These are phyloP conservation scores for Sanghuangporus weigelae DNA, from an alignment of 1,284 basidiomycete genomes.

Conservation along the genomic window DNA sequence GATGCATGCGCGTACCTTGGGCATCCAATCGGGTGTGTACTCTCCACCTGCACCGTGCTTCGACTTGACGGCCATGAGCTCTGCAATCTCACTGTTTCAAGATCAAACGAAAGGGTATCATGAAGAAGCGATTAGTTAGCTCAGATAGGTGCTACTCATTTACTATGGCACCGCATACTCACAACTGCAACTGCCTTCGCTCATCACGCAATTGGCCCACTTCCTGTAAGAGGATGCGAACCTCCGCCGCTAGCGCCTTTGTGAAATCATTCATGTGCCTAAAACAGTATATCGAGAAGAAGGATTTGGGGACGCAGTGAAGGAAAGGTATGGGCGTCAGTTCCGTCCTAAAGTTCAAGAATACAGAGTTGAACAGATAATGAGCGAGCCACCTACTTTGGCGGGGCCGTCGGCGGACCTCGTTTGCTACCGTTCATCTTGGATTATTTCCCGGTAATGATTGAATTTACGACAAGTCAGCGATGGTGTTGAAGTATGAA, in stretches of 20 bases:
- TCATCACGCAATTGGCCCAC: constrained; percentile 74
- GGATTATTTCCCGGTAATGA: too few species aligned
- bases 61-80: constrained; percentile 69
- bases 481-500: too few species aligned
- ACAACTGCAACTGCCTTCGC: constrained; percentile 64
- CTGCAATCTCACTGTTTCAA: constrained; percentile 58
- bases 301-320: neutral
- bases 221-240: constrained; percentile 56
- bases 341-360: neutral
- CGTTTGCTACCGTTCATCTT: constrained; percentile 6
- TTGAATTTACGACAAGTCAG: too few species aligned
- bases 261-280: constrained; percentile 70
- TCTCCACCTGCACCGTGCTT: constrained; percentile 69
- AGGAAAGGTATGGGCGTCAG: neutral
- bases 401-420: constrained; percentile 5
- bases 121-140: too few species aligned
- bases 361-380: neutral
- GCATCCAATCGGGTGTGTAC: constrained; percentile 61
- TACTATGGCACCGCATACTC: constrained; percentile 25
- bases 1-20: constrained; percentile 35
- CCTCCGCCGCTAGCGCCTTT: constrained; percentile 56
- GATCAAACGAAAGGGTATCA: neutral
- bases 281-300: neutral
- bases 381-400: constrained; percentile 1
- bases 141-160: too few species aligned